A percentile compares a stretch with the other conserved stretches of the same genome.
phyloP scores from a whole-genome alignment of 202 grass and related monocot species.

The Hordeum pubiflorum region DNA sequence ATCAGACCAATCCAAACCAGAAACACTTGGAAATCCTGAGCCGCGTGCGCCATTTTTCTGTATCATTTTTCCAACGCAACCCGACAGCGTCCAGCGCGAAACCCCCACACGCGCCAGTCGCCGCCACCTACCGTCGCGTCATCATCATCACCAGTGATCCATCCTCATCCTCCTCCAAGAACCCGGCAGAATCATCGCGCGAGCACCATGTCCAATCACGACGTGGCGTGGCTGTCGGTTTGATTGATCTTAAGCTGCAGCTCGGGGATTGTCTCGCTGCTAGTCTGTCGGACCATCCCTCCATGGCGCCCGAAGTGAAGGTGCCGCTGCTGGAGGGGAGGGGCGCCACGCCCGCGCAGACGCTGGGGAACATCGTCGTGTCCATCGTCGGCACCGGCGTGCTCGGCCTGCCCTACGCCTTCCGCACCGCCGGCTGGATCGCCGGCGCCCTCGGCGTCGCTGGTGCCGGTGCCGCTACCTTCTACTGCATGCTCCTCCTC shows the following conservation, averaged over 20 bases:
- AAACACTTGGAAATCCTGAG: not conserved
- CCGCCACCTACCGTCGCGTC: not conserved
- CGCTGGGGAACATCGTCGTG: slow-evolving; percentile 80
- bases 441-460: slow-evolving; percentile 51
- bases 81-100: not conserved
- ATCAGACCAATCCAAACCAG: not conserved
- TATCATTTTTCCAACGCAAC: not conserved
- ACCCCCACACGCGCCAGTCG: not conserved
- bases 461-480: slow-evolving; percentile 36
- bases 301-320: slow-evolving; percentile 20
- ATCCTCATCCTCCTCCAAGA: not conserved
- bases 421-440: slow-evolving; percentile 63
- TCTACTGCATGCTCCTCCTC: slow-evolving; percentile 92
- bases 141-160: not conserved
- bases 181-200: not conserved
- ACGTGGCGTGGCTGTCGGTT: not conserved
- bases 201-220: not conserved
- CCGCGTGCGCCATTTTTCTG: not conserved
- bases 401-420: slow-evolving; percentile 82
- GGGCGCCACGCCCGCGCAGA: slow-evolving; percentile 58
- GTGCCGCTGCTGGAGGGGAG: slow-evolving; percentile 36
- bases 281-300: not conserved
- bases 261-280: not conserved
- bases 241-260: not conserved
- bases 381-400: slow-evolving; percentile 88